phyloP scores from a whole-genome alignment of 352 stramenopile genomes.

The Phytophthora europaea region DNA sequence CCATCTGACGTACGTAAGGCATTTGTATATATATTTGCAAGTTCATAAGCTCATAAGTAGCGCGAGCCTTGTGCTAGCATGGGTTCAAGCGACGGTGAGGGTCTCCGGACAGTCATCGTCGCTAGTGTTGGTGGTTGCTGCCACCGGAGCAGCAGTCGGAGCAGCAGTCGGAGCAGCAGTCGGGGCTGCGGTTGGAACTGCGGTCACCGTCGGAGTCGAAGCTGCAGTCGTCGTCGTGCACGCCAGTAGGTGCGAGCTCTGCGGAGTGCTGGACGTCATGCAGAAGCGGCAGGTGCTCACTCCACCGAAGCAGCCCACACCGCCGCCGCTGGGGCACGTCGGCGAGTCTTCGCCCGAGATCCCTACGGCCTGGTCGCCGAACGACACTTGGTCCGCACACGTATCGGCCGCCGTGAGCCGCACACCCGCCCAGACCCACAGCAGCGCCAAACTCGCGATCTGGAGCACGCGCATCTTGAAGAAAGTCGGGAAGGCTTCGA shows the following conservation, averaged over 20 bases:
- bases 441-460: slow-evolving; percentile 25
- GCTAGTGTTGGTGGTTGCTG: neutral
- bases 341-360: slow-evolving; percentile 40
- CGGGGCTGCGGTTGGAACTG: slow-evolving; percentile 10
- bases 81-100: slow-evolving; percentile 9
- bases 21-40: slow-evolving; percentile 20
- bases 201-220: slow-evolving; percentile 5
- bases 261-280: slow-evolving; percentile 24
- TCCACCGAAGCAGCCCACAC: slow-evolving; percentile 44
- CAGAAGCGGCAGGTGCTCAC: slow-evolving; percentile 39
- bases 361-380: slow-evolving; percentile 42
- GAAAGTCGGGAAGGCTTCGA: neutral
- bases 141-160: neutral
- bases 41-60: slow-evolving; percentile 22
- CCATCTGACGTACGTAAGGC: slow-evolving; percentile 17
- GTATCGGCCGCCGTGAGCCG: slow-evolving; percentile 24
- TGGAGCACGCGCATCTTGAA: slow-evolving; percentile 38
- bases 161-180: neutral
- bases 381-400: slow-evolving; percentile 38
- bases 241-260: slow-evolving; percentile 34
- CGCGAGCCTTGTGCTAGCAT: neutral
- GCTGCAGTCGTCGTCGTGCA: slow-evolving; percentile 23
- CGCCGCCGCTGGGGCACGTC: slow-evolving; percentile 34
- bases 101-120: slow-evolving; percentile 27
- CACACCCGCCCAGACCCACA: slow-evolving; percentile 33